Evolutionary conservation across 2,329 filamentous ascomycete species (phyloP).

Genomic region (Fusarium fujikuroi): DNA sequence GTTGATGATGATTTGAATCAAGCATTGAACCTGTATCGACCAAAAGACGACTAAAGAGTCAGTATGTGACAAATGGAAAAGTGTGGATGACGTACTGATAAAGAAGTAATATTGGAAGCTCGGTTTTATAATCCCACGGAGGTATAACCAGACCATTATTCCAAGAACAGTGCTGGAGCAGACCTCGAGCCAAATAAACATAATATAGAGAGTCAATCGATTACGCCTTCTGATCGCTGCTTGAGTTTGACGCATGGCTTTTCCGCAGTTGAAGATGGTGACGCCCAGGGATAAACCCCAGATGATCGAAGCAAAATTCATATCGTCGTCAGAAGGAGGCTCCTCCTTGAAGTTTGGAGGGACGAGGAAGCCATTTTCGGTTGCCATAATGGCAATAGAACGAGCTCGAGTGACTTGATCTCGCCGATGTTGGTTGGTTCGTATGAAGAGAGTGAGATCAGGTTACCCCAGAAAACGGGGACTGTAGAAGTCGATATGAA

Average conservation of each 20-base stretch:
- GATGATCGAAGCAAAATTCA: constrained; percentile 40
- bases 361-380: constrained; percentile 37
- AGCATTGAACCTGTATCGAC: constrained; percentile 53
- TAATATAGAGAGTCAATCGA: constrained; percentile 32
- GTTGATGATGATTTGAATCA: constrained; percentile 64
- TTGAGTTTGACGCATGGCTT: constrained; percentile 35
- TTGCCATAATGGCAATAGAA: constrained; percentile 1
- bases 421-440: not conserved
- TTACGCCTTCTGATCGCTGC: constrained; percentile 29
- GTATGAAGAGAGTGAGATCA: not conserved
- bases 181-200: constrained; percentile 37
- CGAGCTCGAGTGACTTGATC: not conserved
- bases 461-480: constrained; percentile 1
- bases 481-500: not conserved
- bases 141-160: constrained; percentile 38
- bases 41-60: constrained; percentile 44
- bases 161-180: constrained; percentile 35
- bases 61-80: not conserved
- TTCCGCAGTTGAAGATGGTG: constrained; percentile 36
- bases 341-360: constrained; percentile 29
- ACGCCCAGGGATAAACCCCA: constrained; percentile 41
- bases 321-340: constrained; percentile 21
- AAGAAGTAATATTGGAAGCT: constrained; percentile 47
- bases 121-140: constrained; percentile 35
- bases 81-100: constrained; percentile 31